Evolutionary conservation across 805 yeast genomes (phyloP).

Genomic region (Schizosaccharomyces japonicus): DNA sequence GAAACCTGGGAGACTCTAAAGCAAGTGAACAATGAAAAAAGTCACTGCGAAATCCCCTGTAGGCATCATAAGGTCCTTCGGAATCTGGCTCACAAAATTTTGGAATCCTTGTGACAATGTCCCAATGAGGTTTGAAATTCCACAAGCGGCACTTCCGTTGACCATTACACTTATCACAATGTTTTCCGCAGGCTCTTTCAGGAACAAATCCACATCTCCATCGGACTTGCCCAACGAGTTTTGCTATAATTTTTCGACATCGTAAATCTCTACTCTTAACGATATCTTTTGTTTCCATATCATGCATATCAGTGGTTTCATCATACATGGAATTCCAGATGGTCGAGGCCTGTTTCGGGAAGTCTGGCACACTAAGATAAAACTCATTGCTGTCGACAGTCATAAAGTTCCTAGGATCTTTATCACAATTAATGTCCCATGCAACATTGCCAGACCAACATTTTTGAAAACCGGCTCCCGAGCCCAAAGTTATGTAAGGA

Average conservation of each 20-base stretch:
- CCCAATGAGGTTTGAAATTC: conserved; percentile 37
- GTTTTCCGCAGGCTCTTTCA: conserved; percentile 27
- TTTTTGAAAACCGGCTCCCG: conserved; percentile 53
- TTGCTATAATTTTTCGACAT: conserved; percentile 28
- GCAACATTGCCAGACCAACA: conserved; percentile 41
- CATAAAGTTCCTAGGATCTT: conserved; percentile 45
- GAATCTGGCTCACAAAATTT: conserved; percentile 15
- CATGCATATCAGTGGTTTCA: neutral
- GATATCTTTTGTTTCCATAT: neutral
- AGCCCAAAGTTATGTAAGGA: conserved; percentile 49
- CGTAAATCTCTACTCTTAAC: neutral
- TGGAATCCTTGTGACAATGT: conserved; percentile 37
- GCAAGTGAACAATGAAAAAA: conserved; percentile 51
- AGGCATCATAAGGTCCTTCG: conserved; percentile 44
- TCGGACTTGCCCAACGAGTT: conserved; percentile 38
- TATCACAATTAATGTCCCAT: conserved; percentile 38
- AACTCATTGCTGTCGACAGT: conserved; percentile 38
- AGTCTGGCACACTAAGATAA: conserved; percentile 55
- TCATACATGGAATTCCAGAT: neutral
- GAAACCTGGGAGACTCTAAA: conserved; percentile 21
- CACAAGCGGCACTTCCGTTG: conserved; percentile 18
- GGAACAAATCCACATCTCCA: conserved; percentile 60
- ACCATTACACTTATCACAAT: neutral
- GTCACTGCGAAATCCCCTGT: conserved; percentile 54
- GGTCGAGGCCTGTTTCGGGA: neutral